Base-by-base conservation (phyloP, 345 rosid genomes). In the Erucastrum elatum region DNA sequence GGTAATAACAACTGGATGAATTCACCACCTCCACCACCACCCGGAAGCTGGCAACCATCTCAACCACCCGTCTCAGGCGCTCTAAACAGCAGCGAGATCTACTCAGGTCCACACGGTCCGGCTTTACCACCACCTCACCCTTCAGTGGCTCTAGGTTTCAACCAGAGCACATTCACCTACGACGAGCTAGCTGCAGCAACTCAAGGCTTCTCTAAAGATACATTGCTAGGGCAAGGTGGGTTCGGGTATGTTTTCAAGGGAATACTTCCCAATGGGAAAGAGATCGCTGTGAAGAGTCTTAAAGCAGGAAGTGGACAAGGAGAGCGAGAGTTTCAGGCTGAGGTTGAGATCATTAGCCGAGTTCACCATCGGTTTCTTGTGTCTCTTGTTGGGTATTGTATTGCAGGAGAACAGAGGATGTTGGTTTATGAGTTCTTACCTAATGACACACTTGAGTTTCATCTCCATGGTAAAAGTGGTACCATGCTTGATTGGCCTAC, bases 311-410 rank as follows among this genome's bases (percentile, higher is more conserved):
- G 94, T 1, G 92, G 96, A n/a, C 97, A 92, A 79, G 97, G 97
- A 8, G 89, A 88, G 15, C 83, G 87, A 0, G 98, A 92, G 80
- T 92, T 92, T 55, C 90, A 87, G 69, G 94, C 93, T 2, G 97
- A 94, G 84, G 97, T 94, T 7, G 97, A 92, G 27, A 92, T 90
- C 70, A 94, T 94, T 75, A 92, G 97, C 60, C 86, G 95, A 4
- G 97, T 94, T 74, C 98, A 94, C 70, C 98, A 94, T 79, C 91
- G 94, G 31, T 90, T 92, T 71, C 91, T 94, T 60, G 98, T 94
- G 51, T 85, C 98, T 11, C 93, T 94, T 7, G 98, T 90, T 17
- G 98, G 97, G 0, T 90, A 90, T 76, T 87, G 88, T 78, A 86
- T 89, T 59, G 82, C 85, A 0, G 91, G 88, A 65, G 87, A 75